Base-by-base conservation (phyloP, 2,329 filamentous ascomycete genomes). In the Fusarium sp. region DNA sequence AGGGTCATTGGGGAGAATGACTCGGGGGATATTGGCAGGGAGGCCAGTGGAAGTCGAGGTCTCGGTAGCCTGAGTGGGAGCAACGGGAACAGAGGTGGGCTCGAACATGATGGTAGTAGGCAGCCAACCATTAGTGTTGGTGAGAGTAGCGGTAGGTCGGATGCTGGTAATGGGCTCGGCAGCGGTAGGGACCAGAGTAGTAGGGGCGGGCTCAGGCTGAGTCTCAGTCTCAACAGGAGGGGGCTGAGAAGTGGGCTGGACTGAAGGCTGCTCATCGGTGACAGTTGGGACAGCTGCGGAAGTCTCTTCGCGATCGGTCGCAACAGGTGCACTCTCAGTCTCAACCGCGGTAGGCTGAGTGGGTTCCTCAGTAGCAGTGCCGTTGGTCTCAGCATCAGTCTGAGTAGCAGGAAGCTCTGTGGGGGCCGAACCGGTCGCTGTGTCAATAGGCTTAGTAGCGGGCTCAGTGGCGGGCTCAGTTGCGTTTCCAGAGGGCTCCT, bases 1-100 rank as follows among this genome's bases (percentile, higher is more conserved):
- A 49, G 86, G 84, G 57, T 86, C 84, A 40, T 88, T 86, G 10
- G 93, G 93, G 30, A 89, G 87, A 69, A 97, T 94, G 42, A 92
- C 86, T 74, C 88, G 88, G 20, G 94, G 94, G 61, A 97, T 84
- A 36, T 84, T 83, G 0, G 88, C 86, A 1, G 92, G 90, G 55
- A 93, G 82, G 23, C 84, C 84, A 18, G 84, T 85, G 1, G 82
- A 75, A 23, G 84, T 85, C 1, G 82, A 75, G 0, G 82, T 81
- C 12, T 81, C 79, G 8, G 78, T 71, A 6, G 72, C 75, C 15
- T 75, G 72, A 3, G 77, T 77, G 4, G 78, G 73, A 3, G 72
- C 57, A 4, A 67, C 61, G 6, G 67, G 57, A 11, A 72, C 59
- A 6, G 81, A 71, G 60, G 82, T 81, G 31, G 78, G 70, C 71